These are phyloP conservation scores for Paramecium biaurelia DNA, from an alignment of 73 alveolate species.

Conservation along the genomic window DNA sequence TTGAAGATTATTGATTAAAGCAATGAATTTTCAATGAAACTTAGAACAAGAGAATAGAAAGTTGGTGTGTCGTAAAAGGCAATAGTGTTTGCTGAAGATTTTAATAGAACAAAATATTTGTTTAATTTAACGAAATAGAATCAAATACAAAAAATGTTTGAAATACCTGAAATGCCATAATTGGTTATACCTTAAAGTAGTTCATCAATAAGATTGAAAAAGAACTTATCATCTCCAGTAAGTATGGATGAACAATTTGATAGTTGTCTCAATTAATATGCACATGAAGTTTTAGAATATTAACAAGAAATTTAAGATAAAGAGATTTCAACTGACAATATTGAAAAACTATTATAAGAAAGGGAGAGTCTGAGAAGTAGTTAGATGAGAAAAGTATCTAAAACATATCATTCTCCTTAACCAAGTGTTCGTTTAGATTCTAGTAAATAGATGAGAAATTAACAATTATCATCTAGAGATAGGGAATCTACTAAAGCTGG, in stretches of 20 bases:
- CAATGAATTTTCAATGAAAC: background rate
- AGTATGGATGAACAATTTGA: conserved; percentile 20
- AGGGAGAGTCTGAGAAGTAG: background rate
- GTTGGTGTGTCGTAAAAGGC: background rate
- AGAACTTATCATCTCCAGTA: background rate
- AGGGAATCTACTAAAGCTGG: conserved; percentile 39
- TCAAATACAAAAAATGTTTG: background rate
- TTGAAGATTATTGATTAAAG: background rate
- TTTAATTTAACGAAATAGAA: background rate
- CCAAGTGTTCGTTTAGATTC: background rate
- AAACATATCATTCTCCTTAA: background rate
- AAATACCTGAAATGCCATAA: conserved; percentile 2
- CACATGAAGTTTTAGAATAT: background rate
- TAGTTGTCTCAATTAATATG: background rate
- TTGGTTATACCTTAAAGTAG: background rate
- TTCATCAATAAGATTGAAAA: background rate
- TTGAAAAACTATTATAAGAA: background rate
- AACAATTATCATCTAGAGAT: background rate
- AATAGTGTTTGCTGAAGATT: conserved; percentile 23
- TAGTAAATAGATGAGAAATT: background rate
- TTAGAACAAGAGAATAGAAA: background rate
- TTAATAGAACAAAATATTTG: background rate
- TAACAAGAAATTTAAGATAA: background rate
- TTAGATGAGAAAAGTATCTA: background rate
- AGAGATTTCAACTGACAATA: background rate